Conservation (phyloP, 2,329 filamentous ascomycete species). For the Sphaerostilbella broomeana region DNA sequence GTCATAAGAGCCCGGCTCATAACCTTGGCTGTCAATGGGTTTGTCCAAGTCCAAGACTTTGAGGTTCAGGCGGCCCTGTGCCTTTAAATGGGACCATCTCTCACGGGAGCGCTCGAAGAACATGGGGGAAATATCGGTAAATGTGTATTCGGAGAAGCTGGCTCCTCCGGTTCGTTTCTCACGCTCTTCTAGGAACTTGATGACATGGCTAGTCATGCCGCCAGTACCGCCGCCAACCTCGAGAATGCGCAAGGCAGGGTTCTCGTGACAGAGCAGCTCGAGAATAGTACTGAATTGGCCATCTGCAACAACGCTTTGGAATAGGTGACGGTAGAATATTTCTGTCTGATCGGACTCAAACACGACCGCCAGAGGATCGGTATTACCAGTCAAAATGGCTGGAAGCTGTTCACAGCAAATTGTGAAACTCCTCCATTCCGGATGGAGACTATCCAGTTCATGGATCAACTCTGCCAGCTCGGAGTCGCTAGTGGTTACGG, state of each 20-base stretch:
- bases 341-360: constrained; percentile 28
- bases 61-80: constrained; percentile 14
- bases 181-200: constrained; percentile 18
- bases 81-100: constrained; percentile 7
- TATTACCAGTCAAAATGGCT: constrained; percentile 25
- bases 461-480: neutral
- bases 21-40: constrained; percentile 26
- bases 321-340: constrained; percentile 29
- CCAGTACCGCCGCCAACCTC: constrained; percentile 37
- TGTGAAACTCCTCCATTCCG: constrained; percentile 1
- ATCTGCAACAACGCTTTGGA: constrained; percentile 18
- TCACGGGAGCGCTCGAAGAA: constrained; percentile 24
- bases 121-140: constrained; percentile 33
- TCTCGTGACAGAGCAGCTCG: constrained; percentile 23
- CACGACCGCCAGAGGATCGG: constrained; percentile 31
- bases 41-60: constrained; percentile 23
- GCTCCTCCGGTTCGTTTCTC: constrained; percentile 15
- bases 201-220: constrained; percentile 25
- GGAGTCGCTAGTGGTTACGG: neutral
- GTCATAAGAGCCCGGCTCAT: constrained; percentile 26
- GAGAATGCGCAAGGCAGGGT: constrained; percentile 29
- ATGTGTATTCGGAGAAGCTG: constrained; percentile 28
- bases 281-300: neutral
- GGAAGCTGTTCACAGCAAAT: constrained; percentile 17
- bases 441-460: neutral